Base-by-base conservation (phyloP, 2,329 filamentous ascomycete genomes). In the Trichoderma oligosporum region DNA sequence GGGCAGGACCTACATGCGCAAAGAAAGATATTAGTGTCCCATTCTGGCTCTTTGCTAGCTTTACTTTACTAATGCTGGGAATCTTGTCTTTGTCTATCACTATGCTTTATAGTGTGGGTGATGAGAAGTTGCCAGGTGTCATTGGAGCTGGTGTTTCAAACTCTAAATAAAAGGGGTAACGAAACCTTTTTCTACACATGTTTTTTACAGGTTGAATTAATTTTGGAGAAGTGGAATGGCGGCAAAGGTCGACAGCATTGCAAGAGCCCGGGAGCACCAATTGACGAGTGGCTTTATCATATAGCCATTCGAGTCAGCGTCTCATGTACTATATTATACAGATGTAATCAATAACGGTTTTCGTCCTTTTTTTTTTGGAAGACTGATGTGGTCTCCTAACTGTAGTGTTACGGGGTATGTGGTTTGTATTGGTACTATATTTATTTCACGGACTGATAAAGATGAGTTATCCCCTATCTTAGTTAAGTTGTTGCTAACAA, bases 101-200 rank as follows among this genome's bases (percentile, higher is more conserved):
- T 5, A 77, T 96, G 79, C 73, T 99, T 54, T 94, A 87, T 73
- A 86, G 78, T 61, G 89, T 97, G 67, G 94, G 93, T 31, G 83
- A 88, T 70, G 86, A 96, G 76, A 88, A 91, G 74, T 78, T 97
- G 62, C 94, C 94, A 0, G 91, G 91, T 65, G 93, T 99, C 7
- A 92, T 99, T 71, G 91, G 91, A n/a, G 94, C 94, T 46, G 94
- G 94, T 62, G 93, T 99, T 35, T 89, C 87, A 62, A 83, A 85
- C 58, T 80, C 85, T 31, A 91, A 86, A 73, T 57, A 57, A 49
- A 7, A 12, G 44, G n/a, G 44, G 12, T 8, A 46, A 55, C 22
- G 3, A 18, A 12, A 22, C n/a, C 7, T 18, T 20, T n/a, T 20
- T 31, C 27, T 6, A 16, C 9, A 22, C 16, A 16, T 20, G 22